phyloP scores from a whole-genome alignment of 768 basidiomycete species.

The Agaricus sinodeliciosus region DNA sequence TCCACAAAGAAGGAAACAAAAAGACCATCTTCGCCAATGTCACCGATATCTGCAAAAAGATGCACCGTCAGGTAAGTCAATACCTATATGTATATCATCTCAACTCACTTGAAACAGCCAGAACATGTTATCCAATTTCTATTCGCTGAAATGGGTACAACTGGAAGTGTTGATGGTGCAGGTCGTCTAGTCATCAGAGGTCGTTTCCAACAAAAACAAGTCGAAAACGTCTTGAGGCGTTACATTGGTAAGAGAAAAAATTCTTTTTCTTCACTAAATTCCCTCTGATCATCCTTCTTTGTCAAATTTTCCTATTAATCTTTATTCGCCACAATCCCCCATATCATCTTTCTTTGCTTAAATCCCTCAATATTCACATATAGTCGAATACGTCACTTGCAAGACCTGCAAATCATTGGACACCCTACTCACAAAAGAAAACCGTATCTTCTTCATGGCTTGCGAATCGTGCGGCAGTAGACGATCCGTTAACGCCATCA shows the following conservation, averaged over 20 bases:
- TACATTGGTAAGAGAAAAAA: conserved; percentile 72
- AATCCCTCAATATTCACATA: neutral
- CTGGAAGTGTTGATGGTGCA: conserved; percentile 88
- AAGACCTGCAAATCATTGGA: conserved; percentile 99
- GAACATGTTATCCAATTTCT: conserved; percentile 97
- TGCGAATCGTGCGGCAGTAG: conserved; percentile 88
- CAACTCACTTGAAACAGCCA: conserved; percentile 43
- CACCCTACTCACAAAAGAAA: conserved; percentile 94
- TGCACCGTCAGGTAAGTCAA: conserved; percentile 69
- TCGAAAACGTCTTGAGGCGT: conserved; percentile 92
- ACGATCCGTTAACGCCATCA: conserved; percentile 92
- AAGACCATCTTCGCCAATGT: conserved; percentile 97
- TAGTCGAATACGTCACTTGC: conserved; percentile 98
- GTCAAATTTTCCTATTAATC: too few species aligned
- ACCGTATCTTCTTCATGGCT: conserved; percentile 97
- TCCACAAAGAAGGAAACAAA: conserved; percentile 94
- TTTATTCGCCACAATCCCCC: too few species aligned
- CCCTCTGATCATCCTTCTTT: too few species aligned
- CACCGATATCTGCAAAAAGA: conserved; percentile 94
- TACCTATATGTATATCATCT: neutral
- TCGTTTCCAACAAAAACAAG: conserved; percentile 96
- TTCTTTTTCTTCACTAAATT: neutral
- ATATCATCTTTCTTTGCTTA: too few species aligned
- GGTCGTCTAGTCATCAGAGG: conserved; percentile 95
- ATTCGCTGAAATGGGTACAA: conserved; percentile 98